These are phyloP conservation scores for Talaromyces sp. DNA, from an alignment of 2,329 filamentous ascomycete genomes.

Conservation along the genomic window DNA sequence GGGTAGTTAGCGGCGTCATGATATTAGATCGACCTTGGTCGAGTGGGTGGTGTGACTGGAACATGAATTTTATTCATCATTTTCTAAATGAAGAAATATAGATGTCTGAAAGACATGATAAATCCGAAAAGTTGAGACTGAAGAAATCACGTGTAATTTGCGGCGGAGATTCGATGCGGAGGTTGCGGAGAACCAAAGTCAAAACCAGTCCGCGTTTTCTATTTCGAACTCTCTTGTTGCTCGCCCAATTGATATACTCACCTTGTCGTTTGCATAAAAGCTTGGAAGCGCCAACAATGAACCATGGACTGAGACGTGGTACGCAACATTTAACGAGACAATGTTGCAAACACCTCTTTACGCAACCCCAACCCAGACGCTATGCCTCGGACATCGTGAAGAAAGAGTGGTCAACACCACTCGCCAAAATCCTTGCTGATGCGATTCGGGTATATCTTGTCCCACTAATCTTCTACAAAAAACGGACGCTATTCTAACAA, in stretches of 20 bases:
- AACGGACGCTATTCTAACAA: neutral
- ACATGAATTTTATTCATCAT: neutral
- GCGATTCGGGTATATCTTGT: constrained; percentile 64
- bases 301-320: constrained; percentile 28
- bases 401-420: constrained; percentile 83
- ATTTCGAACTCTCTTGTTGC: neutral
- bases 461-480: no score
- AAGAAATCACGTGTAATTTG: constrained; percentile 16
- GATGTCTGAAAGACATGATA: neutral
- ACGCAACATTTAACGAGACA: constrained; percentile 14
- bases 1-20: constrained; percentile 3
- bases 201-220: neutral
- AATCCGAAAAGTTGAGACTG: neutral
- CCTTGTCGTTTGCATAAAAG: neutral
- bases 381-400: constrained; percentile 37
- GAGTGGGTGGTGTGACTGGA: neutral
- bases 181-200: constrained; percentile 15
- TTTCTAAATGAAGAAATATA: neutral
- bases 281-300: constrained; percentile 26
- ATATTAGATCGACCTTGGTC: neutral
- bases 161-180: constrained; percentile 15
- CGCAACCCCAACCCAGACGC: constrained; percentile 22
- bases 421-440: constrained; percentile 81
- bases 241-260: neutral
- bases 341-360: constrained; percentile 11